Evolutionary conservation across 2,329 filamentous ascomycete species (phyloP).

Genomic region (Apiospora pterosperma): DNA sequence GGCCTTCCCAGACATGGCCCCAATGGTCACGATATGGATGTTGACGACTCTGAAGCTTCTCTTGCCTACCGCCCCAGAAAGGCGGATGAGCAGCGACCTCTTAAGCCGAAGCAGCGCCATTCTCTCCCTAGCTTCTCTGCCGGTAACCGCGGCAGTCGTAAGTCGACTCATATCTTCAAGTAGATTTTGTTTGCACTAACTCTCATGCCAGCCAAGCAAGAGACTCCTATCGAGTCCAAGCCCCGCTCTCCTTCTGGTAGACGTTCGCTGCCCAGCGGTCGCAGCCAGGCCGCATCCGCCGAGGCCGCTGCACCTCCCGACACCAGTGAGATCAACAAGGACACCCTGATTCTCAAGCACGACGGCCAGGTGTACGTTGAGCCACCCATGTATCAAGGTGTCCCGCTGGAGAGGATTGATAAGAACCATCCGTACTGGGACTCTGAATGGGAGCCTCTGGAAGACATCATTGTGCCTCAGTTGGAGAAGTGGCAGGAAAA

Average conservation of each 20-base stretch:
- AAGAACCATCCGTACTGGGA: slow-evolving; percentile 54
- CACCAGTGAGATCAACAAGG: slow-evolving; percentile 39
- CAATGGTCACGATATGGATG: slow-evolving; percentile 11
- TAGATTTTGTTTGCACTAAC: slow-evolving; percentile 13
- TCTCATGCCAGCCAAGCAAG: slow-evolving; percentile 12
- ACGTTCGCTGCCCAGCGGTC: slow-evolving; percentile 26
- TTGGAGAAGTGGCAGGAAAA: slow-evolving; percentile 47
- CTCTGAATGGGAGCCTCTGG: slow-evolving; percentile 45
- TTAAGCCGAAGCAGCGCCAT: slow-evolving; percentile 25
- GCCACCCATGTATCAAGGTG: slow-evolving; percentile 49
- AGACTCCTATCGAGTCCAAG: slow-evolving; percentile 18
- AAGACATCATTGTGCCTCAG: slow-evolving; percentile 37
- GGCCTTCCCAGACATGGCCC: slow-evolving; percentile 8
- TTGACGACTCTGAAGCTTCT: slow-evolving; percentile 11
- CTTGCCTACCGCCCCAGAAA: slow-evolving; percentile 7
- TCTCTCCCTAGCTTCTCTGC: slow-evolving; percentile 24
- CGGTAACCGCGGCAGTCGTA: neutral
- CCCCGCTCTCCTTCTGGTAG: slow-evolving; percentile 23
- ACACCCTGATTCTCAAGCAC: slow-evolving; percentile 42
- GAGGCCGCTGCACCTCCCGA: slow-evolving; percentile 16
- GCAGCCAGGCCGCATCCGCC: slow-evolving; percentile 19
- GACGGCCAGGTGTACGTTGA: slow-evolving; percentile 47
- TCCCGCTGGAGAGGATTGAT: slow-evolving; percentile 50
- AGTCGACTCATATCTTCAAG: slow-evolving; percentile 1
- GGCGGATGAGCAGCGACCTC: slow-evolving; percentile 14